phyloP scores from a whole-genome alignment of 1,284 basidiomycete genomes.

The Exobasidium cylindrosporum region DNA sequence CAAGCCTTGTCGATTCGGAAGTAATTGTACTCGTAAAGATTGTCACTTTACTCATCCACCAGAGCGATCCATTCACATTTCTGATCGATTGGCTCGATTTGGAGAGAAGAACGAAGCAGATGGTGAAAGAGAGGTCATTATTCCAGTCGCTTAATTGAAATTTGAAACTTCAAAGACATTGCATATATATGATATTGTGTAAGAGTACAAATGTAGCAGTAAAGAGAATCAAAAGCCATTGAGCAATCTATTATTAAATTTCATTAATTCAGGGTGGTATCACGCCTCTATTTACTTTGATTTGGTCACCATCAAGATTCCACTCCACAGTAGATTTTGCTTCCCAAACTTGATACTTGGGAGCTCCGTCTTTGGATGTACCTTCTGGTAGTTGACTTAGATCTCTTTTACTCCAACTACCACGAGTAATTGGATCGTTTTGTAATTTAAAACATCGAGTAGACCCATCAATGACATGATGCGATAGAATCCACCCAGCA shows the following conservation, averaged over 20 bases:
- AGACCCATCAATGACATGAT: not conserved
- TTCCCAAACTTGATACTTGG: not conserved
- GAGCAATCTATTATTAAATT: too few species aligned
- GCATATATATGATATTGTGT: not conserved
- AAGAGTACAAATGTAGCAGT: conserved; percentile 1
- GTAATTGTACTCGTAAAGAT: conserved; percentile 14
- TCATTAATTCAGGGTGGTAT: too few species aligned
- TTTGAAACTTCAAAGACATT: too few species aligned
- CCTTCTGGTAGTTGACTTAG: not conserved
- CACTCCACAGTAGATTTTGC: not conserved
- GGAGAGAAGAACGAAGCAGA: conserved; percentile 10
- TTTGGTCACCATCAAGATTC: not conserved
- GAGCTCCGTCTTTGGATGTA: not conserved
- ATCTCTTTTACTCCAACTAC: conserved; percentile 4
- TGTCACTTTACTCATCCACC: conserved; percentile 18
- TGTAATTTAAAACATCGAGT: not conserved
- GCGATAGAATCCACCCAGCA: conserved; percentile 3
- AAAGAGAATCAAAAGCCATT: too few species aligned
- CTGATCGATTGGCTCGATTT: conserved; percentile 13
- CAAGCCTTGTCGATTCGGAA: conserved; percentile 14
- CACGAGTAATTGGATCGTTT: too few species aligned
- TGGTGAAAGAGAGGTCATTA: conserved; percentile 17
- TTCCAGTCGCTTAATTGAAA: conserved; percentile 10
- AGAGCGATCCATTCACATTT: conserved; percentile 4
- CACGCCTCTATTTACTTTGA: too few species aligned